Percentiles rank a stretch among this genome's conserved stretches.
These are phyloP conservation scores for Hortaea werneckii DNA, from an alignment of 2,329 filamentous ascomycete genomes.

Conservation along the genomic window DNA sequence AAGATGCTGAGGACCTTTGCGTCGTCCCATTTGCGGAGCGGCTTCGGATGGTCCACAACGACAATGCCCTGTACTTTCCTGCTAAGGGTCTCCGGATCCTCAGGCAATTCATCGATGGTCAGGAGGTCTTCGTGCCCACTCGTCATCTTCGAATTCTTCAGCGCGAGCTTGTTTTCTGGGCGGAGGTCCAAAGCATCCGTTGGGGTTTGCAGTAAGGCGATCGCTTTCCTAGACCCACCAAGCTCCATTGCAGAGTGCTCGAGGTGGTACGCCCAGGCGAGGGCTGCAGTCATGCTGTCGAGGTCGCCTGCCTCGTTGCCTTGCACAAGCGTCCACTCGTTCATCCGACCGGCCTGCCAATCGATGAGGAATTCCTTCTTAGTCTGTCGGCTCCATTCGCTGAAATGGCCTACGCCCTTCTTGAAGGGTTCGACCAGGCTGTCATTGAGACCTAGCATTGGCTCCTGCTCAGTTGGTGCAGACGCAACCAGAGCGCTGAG, in stretches of 20 bases:
- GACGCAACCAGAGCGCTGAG: neutral
- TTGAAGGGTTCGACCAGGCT: neutral
- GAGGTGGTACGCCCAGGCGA: constrained; percentile 41
- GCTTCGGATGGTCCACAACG: constrained; percentile 35
- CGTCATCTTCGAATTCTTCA: constrained; percentile 38
- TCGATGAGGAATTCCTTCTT: constrained; percentile 39
- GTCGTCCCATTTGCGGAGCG: constrained; percentile 34
- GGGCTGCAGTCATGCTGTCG: constrained; percentile 35
- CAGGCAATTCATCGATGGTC: constrained; percentile 39
- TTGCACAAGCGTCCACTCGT: constrained; percentile 37
- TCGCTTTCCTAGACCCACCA: constrained; percentile 34
- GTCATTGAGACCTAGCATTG: neutral
- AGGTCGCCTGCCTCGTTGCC: constrained; percentile 39
- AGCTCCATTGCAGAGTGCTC: constrained; percentile 35
- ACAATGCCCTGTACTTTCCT: constrained; percentile 36
- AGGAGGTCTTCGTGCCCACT: constrained; percentile 37
- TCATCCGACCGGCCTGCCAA: constrained; percentile 34
- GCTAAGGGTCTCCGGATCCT: constrained; percentile 35
- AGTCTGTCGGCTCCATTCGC: constrained; percentile 38
- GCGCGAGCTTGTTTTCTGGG: constrained; percentile 38
- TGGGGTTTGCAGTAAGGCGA: constrained; percentile 38
- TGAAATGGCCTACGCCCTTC: constrained; percentile 38
- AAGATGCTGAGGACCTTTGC: constrained; percentile 38
- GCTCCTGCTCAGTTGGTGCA: neutral
- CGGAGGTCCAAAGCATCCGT: constrained; percentile 38